phyloP scores from a whole-genome alignment of 2,329 filamentous ascomycete species.

The Dactylellina sp. region DNA sequence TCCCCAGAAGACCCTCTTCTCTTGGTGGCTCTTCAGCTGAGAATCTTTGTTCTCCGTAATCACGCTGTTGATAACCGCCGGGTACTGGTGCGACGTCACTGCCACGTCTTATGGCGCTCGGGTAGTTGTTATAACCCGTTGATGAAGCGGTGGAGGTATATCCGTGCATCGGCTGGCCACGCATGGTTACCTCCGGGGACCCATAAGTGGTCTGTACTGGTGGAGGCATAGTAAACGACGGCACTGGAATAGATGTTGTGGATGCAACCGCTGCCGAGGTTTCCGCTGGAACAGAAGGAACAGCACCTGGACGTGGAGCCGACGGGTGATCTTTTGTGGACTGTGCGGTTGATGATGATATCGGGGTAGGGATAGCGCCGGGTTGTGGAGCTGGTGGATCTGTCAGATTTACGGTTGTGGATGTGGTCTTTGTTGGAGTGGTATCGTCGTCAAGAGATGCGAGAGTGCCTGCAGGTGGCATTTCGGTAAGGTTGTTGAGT shows the following conservation, averaged over 20 bases:
- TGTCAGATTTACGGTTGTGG: conserved; percentile 47
- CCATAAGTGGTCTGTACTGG: conserved; percentile 45
- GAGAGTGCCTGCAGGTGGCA: conserved; percentile 25
- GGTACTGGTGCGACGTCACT: conserved; percentile 36
- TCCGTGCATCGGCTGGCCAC: conserved; percentile 37
- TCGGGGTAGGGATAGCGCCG: conserved; percentile 27
- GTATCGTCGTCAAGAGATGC: conserved; percentile 42
- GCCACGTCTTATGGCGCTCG: conserved; percentile 30
- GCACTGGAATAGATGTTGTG: conserved; percentile 26
- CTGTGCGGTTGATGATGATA: conserved; percentile 14
- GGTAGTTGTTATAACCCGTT: conserved; percentile 34
- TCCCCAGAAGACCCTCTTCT: conserved; percentile 38
- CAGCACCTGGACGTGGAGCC: conserved; percentile 22
- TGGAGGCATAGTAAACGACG: conserved; percentile 50
- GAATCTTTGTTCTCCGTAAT: conserved; percentile 10
- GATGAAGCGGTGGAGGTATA: conserved; percentile 38
- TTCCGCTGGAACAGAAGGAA: conserved; percentile 24
- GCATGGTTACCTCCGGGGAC: conserved; percentile 31
- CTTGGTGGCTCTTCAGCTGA: conserved; percentile 10
- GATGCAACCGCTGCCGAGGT: conserved; percentile 22
- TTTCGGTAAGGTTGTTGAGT: conserved; percentile 47
- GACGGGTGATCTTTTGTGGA: conserved; percentile 9
- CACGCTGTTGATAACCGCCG: conserved; percentile 43
- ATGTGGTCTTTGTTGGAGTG: conserved; percentile 28
- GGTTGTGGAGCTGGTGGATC: conserved; percentile 52